Base-by-base conservation (phyloP, 2,329 filamentous ascomycete species). In the Thielaviopsis euricoi region DNA sequence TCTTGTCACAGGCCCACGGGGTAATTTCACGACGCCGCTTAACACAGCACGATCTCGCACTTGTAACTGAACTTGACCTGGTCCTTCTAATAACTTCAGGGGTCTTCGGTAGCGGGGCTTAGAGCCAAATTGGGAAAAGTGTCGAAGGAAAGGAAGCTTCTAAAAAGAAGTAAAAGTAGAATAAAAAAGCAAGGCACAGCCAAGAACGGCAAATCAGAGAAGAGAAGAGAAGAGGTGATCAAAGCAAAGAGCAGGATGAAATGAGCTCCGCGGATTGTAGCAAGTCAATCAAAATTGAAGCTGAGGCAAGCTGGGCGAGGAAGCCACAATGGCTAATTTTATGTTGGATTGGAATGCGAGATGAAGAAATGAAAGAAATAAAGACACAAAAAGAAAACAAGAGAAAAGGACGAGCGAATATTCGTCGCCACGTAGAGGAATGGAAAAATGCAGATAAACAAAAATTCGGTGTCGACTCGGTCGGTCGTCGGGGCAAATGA, bases 21-120 rank as follows among this genome's bases (percentile, higher is more conserved):
- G 55, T 55, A 59, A 55, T 48, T 52, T 59, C n/a, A 43, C 22
- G 52, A 22, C 48, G 26, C 25, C 52, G 55, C 52, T 33, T 25
- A 55, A 48, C 53, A 46, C 40, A 46, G 46, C 40, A 22, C 49
- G 21, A 23, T 46, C 49, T 29, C 19, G 37, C 33, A n/a, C 49
- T 46, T 50, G 46, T 40, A 49, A 25, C 43, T 13, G 25, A 33
- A 19, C 21, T n/a, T 33, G 26, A 40, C 33, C 33, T 40, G 33
- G 48, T 25, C 23, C 17, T 17, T 55, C 40, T 43, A 23, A 43
- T 23, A 19, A 43, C 22, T 43, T 43, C 53, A 43, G 53, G 53
- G 53, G 37, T 56, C 15, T 25, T 53, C 17, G 53, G 22, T 26
- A 53, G 56, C n/a, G 50, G 55, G 55, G 25, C 55, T n/a, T 43